Evolutionary conservation across 306 rosid species (phyloP).

Genomic region (Alnus glutinosa): DNA sequence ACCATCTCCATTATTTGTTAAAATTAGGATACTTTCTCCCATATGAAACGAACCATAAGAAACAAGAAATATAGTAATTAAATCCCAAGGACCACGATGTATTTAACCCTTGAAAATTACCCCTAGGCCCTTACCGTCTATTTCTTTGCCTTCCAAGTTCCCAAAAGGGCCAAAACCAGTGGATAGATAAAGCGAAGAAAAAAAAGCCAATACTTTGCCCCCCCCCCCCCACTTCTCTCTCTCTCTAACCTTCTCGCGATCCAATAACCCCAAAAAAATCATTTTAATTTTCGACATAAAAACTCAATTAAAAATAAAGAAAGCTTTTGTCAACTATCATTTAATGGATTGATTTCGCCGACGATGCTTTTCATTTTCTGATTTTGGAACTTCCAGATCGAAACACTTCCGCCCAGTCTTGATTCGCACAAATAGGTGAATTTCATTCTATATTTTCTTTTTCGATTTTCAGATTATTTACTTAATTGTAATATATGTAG

Average conservation of each 20-base stretch:
- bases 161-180: neutral
- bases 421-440: slow-evolving; percentile 11
- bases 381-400: slow-evolving; percentile 19
- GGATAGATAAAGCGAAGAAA: slow-evolving; percentile 2
- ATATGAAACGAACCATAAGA: too few relatives aligned
- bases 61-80: too few relatives aligned
- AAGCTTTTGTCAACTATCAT: neutral
- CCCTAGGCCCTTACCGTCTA: neutral
- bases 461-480: neutral
- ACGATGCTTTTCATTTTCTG: neutral
- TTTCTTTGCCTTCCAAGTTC: neutral
- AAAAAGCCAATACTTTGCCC: neutral
- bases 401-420: neutral
- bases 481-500: neutral
- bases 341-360: neutral
- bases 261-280: neutral
- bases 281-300: neutral
- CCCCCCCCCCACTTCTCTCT: neutral
- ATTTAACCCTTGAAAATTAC: neutral
- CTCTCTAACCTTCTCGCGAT: neutral
- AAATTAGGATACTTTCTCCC: too few relatives aligned
- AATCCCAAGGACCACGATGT: too few relatives aligned
- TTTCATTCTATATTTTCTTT: neutral
- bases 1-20: too few relatives aligned
- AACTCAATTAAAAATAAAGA: neutral